Evolutionary conservation across 2,329 filamentous ascomycete genomes (phyloP), one percentile per base, ranked within the genome.

Genomic region (Cytospora leucostoma): DNA sequence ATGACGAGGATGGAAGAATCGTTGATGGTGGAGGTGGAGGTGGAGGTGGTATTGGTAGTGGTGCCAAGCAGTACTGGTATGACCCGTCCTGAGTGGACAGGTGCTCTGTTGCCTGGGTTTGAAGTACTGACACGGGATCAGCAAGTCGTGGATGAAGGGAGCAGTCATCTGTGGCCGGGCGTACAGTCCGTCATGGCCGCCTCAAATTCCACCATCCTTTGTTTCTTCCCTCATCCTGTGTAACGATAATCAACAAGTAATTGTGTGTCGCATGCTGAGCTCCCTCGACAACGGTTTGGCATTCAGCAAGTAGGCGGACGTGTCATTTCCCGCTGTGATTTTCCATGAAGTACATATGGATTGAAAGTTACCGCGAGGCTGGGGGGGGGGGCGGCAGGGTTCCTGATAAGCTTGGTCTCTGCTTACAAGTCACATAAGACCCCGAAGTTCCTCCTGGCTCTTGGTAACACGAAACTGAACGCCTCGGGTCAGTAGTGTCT

Each of bases 21-120:
- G 37, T 32, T 51, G 33, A 11, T 38, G 33, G 33, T 47, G 35
- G 15, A 19, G 27, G 27, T 8, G 38, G 38, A 12, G 17, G 51
- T 32, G 33, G 19, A 21, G 10, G 27, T 35, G 19, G 19, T 58
- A 35, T 11, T 34, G 34, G 7, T 6, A n/a, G 37, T 19, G 49
- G 54, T 49, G 34, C 47, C 44, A 34, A 51, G 19, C 7, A 32
- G 56, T 61, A 47, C 44, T 27, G 21, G 40, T 47, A 35, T 49
- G 51, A 60, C 50, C 51, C 38, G 58, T 47, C n/a, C 50, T 38
- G 32, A 34, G n/a, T 49, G 51, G 47, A 33, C 49, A 21, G 37
- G 10, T 32, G 34, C 34, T 33, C 37, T 35, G 27, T 52, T 44
- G 27, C 19, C 53, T 35, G 38, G 13, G 34, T 54, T 54, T 50